A percentile compares a stretch with the other conserved stretches of the same genome.
These are phyloP conservation scores for Aphanomyces astaci DNA, from an alignment of 352 stramenopile species.

Conservation along the genomic window DNA sequence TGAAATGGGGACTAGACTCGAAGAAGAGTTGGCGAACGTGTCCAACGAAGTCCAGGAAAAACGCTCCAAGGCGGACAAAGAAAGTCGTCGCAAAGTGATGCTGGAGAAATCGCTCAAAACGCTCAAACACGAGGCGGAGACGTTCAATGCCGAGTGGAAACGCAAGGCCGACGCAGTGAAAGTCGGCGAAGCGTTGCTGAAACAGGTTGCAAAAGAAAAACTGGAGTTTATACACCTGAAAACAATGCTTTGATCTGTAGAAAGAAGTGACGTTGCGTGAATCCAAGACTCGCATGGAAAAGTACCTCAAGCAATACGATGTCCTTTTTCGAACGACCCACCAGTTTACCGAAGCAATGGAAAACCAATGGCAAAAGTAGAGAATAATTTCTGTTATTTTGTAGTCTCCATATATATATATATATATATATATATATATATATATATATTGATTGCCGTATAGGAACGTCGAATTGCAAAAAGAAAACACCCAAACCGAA, in stretches of 20 bases:
- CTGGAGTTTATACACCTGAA: neutral
- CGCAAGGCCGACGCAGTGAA: constrained; percentile 43
- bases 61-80: constrained; percentile 47
- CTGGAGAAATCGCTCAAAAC: constrained; percentile 65
- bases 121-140: constrained; percentile 58
- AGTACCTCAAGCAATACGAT: constrained; percentile 83
- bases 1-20: constrained; percentile 27
- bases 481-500: constrained; percentile 58
- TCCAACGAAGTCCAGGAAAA: constrained; percentile 50
- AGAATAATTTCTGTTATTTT: neutral
- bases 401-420: no score
- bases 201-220: no score
- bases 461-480: constrained; percentile 66
- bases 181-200: constrained; percentile 41
- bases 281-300: constrained; percentile 83
- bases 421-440: no score
- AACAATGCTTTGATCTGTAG: neutral
- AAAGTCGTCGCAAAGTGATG: constrained; percentile 48
- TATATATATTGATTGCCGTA: no score
- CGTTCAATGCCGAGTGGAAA: constrained; percentile 37
- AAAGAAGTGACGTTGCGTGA: constrained; percentile 72
- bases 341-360: constrained; percentile 69
- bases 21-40: constrained; percentile 41
- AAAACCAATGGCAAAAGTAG: constrained; percentile 63
- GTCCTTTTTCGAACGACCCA: constrained; percentile 70